phyloP scores from a whole-genome alignment of 2,329 filamentous ascomycete genomes.

The Aspergillus sp. region DNA sequence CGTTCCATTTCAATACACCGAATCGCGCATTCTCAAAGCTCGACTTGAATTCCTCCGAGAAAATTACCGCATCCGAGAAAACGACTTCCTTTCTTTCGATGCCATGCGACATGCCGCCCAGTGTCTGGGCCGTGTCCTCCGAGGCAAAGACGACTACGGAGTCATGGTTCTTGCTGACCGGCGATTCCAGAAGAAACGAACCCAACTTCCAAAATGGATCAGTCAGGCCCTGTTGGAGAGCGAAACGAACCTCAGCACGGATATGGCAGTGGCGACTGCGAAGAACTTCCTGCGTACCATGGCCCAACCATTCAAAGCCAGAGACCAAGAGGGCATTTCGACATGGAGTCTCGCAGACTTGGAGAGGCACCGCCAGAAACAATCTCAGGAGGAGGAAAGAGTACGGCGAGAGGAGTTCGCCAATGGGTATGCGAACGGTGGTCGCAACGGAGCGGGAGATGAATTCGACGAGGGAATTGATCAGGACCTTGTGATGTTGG shows the following conservation, averaged over 20 bases:
- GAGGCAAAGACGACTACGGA: conserved; percentile 98
- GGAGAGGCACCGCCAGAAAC: conserved; percentile 65
- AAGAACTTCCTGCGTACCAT: conserved; percentile 88
- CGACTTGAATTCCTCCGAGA: conserved; percentile 94
- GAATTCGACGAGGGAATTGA: conserved; percentile 46
- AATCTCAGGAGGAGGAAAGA: conserved; percentile 68
- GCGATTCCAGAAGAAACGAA: conserved; percentile 86
- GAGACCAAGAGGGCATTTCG: conserved; percentile 87
- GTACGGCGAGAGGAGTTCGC: conserved; percentile 57
- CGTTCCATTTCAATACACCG: conserved; percentile 97
- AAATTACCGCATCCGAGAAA: conserved; percentile 93
- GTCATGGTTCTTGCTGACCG: conserved; percentile 98
- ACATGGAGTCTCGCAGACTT: conserved; percentile 86
- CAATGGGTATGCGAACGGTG: conserved; percentile 28
- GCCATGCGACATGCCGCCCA: conserved; percentile 99
- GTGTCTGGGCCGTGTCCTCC: conserved; percentile 87
- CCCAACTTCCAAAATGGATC: conserved; percentile 95
- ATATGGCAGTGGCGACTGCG: conserved; percentile 87
- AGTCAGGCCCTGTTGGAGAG: conserved; percentile 80
- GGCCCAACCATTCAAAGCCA: conserved; percentile 82
- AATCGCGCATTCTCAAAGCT: conserved; percentile 94
- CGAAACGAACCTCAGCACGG: conserved; percentile 87
- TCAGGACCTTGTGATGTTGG: conserved; percentile 44
- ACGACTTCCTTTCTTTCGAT: conserved; percentile 97
- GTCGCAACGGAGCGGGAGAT: conserved; percentile 26